Base-by-base conservation (phyloP, 495 filamentous ascomycete genomes). In the Choiromyces venosus region DNA sequence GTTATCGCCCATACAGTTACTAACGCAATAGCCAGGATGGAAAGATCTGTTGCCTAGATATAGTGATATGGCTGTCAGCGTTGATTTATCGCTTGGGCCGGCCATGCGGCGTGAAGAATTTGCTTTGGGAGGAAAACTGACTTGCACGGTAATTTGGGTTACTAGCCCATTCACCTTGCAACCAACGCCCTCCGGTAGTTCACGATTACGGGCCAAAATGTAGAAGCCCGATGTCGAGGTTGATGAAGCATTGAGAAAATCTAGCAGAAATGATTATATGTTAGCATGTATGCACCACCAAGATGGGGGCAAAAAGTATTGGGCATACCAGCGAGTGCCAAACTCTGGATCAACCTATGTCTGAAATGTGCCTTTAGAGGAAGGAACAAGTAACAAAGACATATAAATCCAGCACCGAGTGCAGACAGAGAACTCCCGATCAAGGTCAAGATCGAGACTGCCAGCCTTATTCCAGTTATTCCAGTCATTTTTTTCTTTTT, bases 21-120 rank as follows among this genome's bases (percentile, higher is more conserved):
- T 9, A 67, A 33, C 12, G 66, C 29, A 40, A 67, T 67, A 4
- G 66, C 66, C 10, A 67, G 33, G 66, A 67, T 67, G 19, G 66
- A 67, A 29, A 67, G 36, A 40, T 67, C 66, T 61, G 52, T 61
- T 29, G 52, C 52, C 52, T 61, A 14, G 25, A 29, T 12, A 14
- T 61, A 14, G 52, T 61, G 25, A 61, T 61, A 10, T 29, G 10
- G n/a, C 29, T 7, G n/a, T 61, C 10, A 61, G 52, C n/a, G 52
- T 4, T 4, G 8, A 16, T 16, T 29, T 16, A 29, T 29, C n/a
- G 29, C n/a, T 61, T 10, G 25, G n/a, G 16, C n/a, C 8, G 14
- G n/a, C 52, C 52, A 61, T 61, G 8, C 6, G 6, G 21, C n/a
- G n/a, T n/a, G 1, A 8, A 4, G 4, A 2, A 10, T 25, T n/a